phyloP scores from a whole-genome alignment of 2,329 filamentous ascomycete species.

The Ascochyta rabiei region DNA sequence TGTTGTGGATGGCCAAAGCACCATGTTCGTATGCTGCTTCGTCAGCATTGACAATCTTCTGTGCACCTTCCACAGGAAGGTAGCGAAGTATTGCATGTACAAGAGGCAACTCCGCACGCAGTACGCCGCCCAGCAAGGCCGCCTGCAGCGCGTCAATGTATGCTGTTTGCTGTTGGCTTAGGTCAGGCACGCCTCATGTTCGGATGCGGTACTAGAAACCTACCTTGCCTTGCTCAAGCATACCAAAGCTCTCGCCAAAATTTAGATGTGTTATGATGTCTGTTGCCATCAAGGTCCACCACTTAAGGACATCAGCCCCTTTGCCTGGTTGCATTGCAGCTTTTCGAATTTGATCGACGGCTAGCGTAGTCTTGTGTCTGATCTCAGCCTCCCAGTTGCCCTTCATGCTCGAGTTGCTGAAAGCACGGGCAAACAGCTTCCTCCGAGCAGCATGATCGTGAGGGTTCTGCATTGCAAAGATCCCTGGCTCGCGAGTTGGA shows the following conservation, averaged over 20 bases:
- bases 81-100: slow-evolving; percentile 26
- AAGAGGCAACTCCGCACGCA: slow-evolving; percentile 42
- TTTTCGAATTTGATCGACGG: slow-evolving; percentile 40
- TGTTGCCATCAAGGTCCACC: slow-evolving; percentile 50
- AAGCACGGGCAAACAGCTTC: slow-evolving; percentile 45
- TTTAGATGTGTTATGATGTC: slow-evolving; percentile 48
- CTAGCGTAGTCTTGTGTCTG: slow-evolving; percentile 39
- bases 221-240: slow-evolving; percentile 46
- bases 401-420: slow-evolving; percentile 45
- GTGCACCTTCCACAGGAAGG: slow-evolving; percentile 7
- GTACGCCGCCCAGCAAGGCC: slow-evolving; percentile 35
- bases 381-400: slow-evolving; percentile 48
- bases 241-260: slow-evolving; percentile 50
- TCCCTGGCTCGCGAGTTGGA: slow-evolving; percentile 32
- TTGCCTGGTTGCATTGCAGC: slow-evolving; percentile 24
- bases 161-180: slow-evolving; percentile 18
- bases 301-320: slow-evolving; percentile 44
- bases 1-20: slow-evolving; percentile 23
- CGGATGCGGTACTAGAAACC: background rate
- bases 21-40: slow-evolving; percentile 19
- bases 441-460: slow-evolving; percentile 45
- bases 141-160: slow-evolving; percentile 41
- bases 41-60: slow-evolving; percentile 19
- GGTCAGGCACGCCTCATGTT: background rate
- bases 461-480: slow-evolving; percentile 49